Percentiles rank a stretch among this genome's conserved stretches.
Conservation (phyloP, 2,329 filamentous ascomycete genomes). For the Hymenoscyphus fraxineus region DNA sequence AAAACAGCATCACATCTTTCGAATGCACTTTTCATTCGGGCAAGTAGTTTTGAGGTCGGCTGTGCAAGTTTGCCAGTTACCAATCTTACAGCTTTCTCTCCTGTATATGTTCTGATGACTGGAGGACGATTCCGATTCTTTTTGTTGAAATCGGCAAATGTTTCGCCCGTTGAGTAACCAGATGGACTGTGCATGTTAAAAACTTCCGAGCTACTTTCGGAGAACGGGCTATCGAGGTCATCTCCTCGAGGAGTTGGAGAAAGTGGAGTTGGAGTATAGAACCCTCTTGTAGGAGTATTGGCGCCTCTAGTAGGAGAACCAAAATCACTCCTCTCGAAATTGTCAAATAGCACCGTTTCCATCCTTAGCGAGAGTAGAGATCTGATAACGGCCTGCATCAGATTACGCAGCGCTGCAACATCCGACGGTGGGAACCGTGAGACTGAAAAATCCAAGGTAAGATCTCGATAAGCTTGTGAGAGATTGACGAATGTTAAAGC, state of each 20-base stretch:
- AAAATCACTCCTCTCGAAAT: conserved; percentile 20
- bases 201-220: not conserved
- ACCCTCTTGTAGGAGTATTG: not conserved
- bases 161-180: conserved; percentile 25
- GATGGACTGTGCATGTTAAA: not conserved
- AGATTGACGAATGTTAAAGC: conserved; percentile 52
- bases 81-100: conserved; percentile 32
- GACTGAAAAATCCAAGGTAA: conserved; percentile 53
- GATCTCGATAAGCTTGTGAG: conserved; percentile 53
- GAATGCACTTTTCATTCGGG: conserved; percentile 44
- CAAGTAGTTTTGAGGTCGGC: conserved; percentile 46
- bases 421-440: conserved; percentile 50
- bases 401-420: conserved; percentile 48
- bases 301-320: not conserved
- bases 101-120: conserved; percentile 28
- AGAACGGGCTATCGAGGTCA: not conserved
- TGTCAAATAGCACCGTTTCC: conserved; percentile 45
- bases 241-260: not conserved
- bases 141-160: conserved; percentile 37
- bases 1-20: conserved; percentile 48
- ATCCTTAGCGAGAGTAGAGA: conserved; percentile 50
- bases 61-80: conserved; percentile 39
- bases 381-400: conserved; percentile 52
- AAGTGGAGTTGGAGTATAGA: not conserved
- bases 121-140: conserved; percentile 22